Evolutionary conservation across 441 rosid genomes (phyloP).

Genomic region (Dalechampia spathulata): DNA sequence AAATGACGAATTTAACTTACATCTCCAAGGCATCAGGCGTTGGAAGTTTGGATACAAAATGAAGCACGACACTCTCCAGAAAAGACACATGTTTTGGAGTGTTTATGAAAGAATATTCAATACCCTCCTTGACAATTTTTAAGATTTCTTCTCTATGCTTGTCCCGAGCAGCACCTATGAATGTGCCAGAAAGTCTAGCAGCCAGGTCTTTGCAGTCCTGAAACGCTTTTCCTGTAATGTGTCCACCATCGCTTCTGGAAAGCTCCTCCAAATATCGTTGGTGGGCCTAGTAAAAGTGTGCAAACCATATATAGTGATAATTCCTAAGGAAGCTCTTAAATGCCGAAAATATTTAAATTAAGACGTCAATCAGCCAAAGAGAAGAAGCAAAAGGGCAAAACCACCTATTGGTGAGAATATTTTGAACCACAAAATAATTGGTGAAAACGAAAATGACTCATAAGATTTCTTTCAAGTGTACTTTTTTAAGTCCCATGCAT

Average conservation of each 20-base stretch:
- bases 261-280: slow-evolving; percentile 45
- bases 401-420: too few relatives aligned
- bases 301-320: neutral
- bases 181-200: slow-evolving; percentile 77
- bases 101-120: slow-evolving; percentile 68
- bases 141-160: slow-evolving; percentile 65
- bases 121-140: slow-evolving; percentile 72
- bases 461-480: too few relatives aligned
- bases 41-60: slow-evolving; percentile 76
- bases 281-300: slow-evolving; percentile 53
- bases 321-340: neutral
- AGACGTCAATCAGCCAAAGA: too few relatives aligned
- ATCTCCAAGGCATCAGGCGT: slow-evolving; percentile 54
- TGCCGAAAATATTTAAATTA: neutral
- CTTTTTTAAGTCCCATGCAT: too few relatives aligned
- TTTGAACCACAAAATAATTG: too few relatives aligned
- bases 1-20: slow-evolving; percentile 36
- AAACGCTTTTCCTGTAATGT: slow-evolving; percentile 42
- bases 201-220: slow-evolving; percentile 78
- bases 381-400: too few relatives aligned
- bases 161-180: slow-evolving; percentile 73
- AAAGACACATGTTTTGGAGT: slow-evolving; percentile 79
- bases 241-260: slow-evolving; percentile 47
- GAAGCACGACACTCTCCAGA: slow-evolving; percentile 71
- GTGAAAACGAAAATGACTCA: too few relatives aligned